Percentiles rank a stretch among this genome's conserved stretches.
Evolutionary conservation across 805 yeast genomes (phyloP).

Genomic region (Debaryomyces prosopidis): DNA sequence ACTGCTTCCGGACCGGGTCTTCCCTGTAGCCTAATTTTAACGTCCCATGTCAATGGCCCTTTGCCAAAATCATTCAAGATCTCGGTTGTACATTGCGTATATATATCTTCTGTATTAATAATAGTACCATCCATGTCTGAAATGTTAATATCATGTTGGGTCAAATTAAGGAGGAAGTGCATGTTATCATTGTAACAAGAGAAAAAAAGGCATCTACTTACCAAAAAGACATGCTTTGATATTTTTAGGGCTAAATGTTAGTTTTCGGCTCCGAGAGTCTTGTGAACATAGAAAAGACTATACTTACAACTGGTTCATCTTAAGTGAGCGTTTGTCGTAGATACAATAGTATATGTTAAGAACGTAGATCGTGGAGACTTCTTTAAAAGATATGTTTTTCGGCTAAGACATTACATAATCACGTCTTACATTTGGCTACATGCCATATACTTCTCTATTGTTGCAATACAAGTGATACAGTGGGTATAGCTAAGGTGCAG

Average conservation of each 20-base stretch:
- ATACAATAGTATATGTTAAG: too few species aligned
- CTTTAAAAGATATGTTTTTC: too few species aligned
- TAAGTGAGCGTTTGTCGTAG: too few species aligned
- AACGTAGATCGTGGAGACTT: too few species aligned
- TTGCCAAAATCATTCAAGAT: slow-evolving; percentile 67
- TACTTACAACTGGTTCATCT: neutral
- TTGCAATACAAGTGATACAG: too few species aligned
- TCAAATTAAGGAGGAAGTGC: slow-evolving; percentile 6
- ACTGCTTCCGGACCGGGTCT: slow-evolving; percentile 82
- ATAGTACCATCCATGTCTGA: slow-evolving; percentile 93
- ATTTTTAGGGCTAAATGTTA: neutral
- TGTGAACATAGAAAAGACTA: neutral
- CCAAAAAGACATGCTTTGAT: slow-evolving; percentile 73
- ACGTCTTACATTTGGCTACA: too few species aligned
- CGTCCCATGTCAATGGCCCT: slow-evolving; percentile 87
- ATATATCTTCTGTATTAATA: slow-evolving; percentile 88
- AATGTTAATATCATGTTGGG: slow-evolving; percentile 4
- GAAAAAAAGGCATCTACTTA: slow-evolving; percentile 27
- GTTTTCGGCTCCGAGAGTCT: neutral
- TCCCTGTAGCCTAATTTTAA: slow-evolving; percentile 86
- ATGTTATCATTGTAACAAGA: neutral
- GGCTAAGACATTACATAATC: too few species aligned
- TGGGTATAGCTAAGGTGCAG: too few species aligned
- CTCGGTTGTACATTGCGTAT: slow-evolving; percentile 75
- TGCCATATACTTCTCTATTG: too few species aligned